Evolutionary conservation across 805 yeast species (phyloP), one percentile per base, ranked within the genome.

Genomic region (Pichia paraexigua): DNA sequence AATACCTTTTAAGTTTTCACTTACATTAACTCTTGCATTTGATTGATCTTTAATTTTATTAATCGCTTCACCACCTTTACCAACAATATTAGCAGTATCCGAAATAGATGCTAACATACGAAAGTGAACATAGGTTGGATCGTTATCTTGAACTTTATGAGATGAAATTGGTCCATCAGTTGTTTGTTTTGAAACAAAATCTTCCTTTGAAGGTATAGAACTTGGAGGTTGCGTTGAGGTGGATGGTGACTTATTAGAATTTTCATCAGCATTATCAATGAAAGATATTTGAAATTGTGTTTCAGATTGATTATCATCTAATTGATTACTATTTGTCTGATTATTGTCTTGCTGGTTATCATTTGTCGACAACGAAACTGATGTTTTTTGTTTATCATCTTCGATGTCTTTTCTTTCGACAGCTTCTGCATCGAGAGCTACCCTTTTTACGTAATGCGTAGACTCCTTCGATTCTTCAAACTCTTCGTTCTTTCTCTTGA

Each of bases 11-110:
- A 83, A 70, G 63, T 87, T 86, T 50, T 86, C 92, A 58, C 87
- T 79, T 15, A 86, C 87, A 59, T 81, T 79, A 43, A 87, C 75
- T 56, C 85, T 73, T 9, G 87, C 84, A 50, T 73, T 73, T 2
- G 92, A 81, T 47, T 72, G 71, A 12, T 77, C 82, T 58, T 87
- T 80, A 50, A 87, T 76, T 53, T 75, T 82, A 43, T 77, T 74
- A 47, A 87, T 85, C 17, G 75, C 78, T 52, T 83, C 88, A n/a
- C 95, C 95, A 51, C 84, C 85, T 58, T 83, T 83, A 0, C 95
- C 95, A 17, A 87, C 92, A 45, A 87, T 73, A 21, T 77, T 65
- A 3, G 87, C 81, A 1, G 95, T 91, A 61, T 87, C 91, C 58
- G 80, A 83, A 17, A 84, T 86, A 4, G 80, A 76, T 58, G 91